Base-by-base conservation (phyloP, 176 grass and related monocot species). In the Hyparrhenia diplandra region DNA sequence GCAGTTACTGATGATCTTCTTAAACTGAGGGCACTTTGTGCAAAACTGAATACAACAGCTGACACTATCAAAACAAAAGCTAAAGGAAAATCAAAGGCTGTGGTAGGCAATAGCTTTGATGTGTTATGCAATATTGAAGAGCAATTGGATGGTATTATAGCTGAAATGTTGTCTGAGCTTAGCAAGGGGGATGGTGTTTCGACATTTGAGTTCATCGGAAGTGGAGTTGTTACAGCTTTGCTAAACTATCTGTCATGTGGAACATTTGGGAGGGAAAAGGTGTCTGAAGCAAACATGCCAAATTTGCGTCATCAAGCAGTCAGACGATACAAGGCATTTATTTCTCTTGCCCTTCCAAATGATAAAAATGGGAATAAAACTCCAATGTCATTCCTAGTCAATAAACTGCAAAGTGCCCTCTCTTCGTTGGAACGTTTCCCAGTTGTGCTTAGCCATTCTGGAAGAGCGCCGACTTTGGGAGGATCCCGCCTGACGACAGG, bases 141-240 rank as follows among this genome's bases (percentile, higher is more conserved):
- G 78, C 87, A 97, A 30, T 77, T 94, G 5, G 79, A 94, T 60
- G 45, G 13, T 23, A 83, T 91, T 37, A 64, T 94, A 78, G 23
- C 85, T 35, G 82, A 97, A 79, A 91, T 94, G 71, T 39, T 97
- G 16, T 69, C 79, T 79, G 94, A 97, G 67, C 91, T 97, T 81
- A 89, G 86, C 64, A 97, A n/a, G 66, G 91, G 78, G 2, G 87
- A 94, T 83, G 91, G 94, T 52, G 94, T 97, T 51, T 97, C 94
- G 29, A 97, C 94, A 21, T 97, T 97, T 83, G 94, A 97, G 71
- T 97, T 97, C 64, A 97, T 97, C 74, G 85, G 94, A 20, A 97
- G 94, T 75, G 94, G 91, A 75, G 87, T 89, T 63, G 74, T 94
- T 43, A 60, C 82, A 59, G 84, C 94, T 32, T 80, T 97, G 59